Evolutionary conservation across 179 eudicot genomes (phyloP), one percentile per base, ranked within the genome.

Genomic region (Corrigiola litoralis): DNA sequence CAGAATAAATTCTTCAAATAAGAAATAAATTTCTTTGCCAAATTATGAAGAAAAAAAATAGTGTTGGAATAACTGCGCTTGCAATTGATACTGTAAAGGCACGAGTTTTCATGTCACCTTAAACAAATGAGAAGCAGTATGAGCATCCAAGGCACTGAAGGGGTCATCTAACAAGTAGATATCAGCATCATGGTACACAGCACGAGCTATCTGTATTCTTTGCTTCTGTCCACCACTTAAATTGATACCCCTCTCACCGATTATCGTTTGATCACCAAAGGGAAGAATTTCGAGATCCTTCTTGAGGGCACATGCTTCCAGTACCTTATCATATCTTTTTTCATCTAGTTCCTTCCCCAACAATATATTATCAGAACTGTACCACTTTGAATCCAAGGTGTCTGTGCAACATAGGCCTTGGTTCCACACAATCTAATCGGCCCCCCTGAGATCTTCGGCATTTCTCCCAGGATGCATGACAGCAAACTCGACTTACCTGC

Each of bases 191-290:
- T 84, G 85, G 61, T 87, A 87, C 4, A 87, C 31, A 59, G 87
- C 89, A 2, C 83, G 78, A 4, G 92, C 87, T 44, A 84, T 80
- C 56, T 84, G 92, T 58, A 86, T 70, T 23, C 86, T 71, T 66
- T 85, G 87, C 73, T 86, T 86, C 76, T 86, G 94, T 6, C 94
- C 94, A 11, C 94, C 94, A 69, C 89, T 87, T 40, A 87, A 68
- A 58, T 84, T 87, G 21, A 87, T 72, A 3, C 95, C 95, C 58
- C 95, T 74, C 75, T 87, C 90, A 25, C 95, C 95, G 45, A 83
- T 83, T 13, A 80, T 75, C 0, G 95, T 87, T 23, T 72, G 86
- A 81, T 87, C 90, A 42, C 88, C 88, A 53, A 72, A 81, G 6
- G 87, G 54, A 2, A 85, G 72, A 49, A 85, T 72, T 59, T 85